Conservation (phyloP, 345 rosid species). For the Eucalyptus lansdowneana region DNA sequence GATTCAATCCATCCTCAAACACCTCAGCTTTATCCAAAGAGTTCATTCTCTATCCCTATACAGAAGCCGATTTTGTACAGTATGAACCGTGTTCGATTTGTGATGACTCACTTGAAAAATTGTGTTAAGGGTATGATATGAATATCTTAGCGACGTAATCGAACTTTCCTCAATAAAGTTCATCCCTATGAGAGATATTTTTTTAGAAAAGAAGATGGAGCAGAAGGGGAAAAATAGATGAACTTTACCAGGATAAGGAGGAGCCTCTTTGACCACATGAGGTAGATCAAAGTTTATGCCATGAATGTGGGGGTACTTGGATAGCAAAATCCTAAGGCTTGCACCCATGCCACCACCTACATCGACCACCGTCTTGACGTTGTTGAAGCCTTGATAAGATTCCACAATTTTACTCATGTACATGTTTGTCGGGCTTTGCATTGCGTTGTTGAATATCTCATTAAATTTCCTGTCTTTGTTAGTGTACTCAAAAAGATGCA, state of each 20-base stretch:
- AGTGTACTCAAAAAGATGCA: conserved; percentile 3
- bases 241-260: conserved; percentile 8
- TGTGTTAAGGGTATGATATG: neutral
- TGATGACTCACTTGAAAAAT: neutral
- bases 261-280: conserved; percentile 9
- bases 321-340: neutral
- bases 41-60: neutral
- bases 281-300: conserved; percentile 18
- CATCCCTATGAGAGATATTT: neutral
- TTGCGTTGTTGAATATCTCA: conserved; percentile 1
- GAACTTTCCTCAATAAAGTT: too few relatives aligned
- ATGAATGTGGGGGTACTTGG: conserved; percentile 5
- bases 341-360: conserved; percentile 18
- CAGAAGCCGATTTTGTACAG: neutral
- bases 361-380: conserved; percentile 6
- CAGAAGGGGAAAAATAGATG: neutral
- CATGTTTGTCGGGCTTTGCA: conserved; percentile 1
- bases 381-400: conserved; percentile 6
- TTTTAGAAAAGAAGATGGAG: neutral
- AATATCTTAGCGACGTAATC: too few relatives aligned
- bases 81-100: neutral
- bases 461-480: conserved; percentile 14
- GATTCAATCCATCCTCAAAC: neutral
- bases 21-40: neutral
- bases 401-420: conserved; percentile 6